These are phyloP conservation scores for Balansia obtecta DNA, from an alignment of 2,329 filamentous ascomycete species.

Conservation along the genomic window DNA sequence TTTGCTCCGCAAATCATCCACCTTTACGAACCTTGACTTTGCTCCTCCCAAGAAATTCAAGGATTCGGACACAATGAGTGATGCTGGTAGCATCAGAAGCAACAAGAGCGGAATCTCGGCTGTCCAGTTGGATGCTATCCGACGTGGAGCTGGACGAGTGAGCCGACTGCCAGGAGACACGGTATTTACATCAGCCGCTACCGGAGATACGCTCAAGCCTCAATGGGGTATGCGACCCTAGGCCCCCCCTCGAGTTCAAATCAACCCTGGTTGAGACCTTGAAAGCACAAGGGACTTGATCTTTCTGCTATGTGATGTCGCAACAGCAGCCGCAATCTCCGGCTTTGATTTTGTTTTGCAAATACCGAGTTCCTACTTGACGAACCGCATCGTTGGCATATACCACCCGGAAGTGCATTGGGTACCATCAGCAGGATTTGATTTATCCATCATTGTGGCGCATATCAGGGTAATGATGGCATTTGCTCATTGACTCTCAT, in stretches of 20 bases:
- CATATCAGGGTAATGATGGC: slow-evolving; percentile 6
- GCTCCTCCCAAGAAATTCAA: slow-evolving; percentile 65
- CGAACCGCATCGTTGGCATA: not conserved
- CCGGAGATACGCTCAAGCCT: slow-evolving; percentile 49
- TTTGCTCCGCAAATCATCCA: slow-evolving; percentile 61
- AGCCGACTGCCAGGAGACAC: slow-evolving; percentile 72
- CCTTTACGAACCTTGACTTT: slow-evolving; percentile 71
- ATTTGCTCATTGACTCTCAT: slow-evolving; percentile 1
- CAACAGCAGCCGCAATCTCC: not conserved
- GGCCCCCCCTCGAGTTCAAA: not conserved
- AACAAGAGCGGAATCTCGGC: slow-evolving; percentile 64
- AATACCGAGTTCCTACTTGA: not conserved
- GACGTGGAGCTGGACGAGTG: slow-evolving; percentile 73
- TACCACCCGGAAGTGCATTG: not conserved
- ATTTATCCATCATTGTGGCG: slow-evolving; percentile 10
- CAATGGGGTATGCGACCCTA: slow-evolving; percentile 42
- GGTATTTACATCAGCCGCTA: slow-evolving; percentile 63
- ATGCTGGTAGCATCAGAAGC: slow-evolving; percentile 52
- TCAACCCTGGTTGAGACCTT: not conserved
- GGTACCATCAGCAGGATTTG: slow-evolving; percentile 2
- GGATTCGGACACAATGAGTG: slow-evolving; percentile 47
- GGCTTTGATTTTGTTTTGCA: not conserved
- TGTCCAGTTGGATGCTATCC: slow-evolving; percentile 57
- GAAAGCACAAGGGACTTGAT: not conserved
- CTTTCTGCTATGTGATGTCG: not conserved